These are phyloP conservation scores for Pseudoturritis turrita DNA, from an alignment of 345 rosid genomes.

Conservation along the genomic window DNA sequence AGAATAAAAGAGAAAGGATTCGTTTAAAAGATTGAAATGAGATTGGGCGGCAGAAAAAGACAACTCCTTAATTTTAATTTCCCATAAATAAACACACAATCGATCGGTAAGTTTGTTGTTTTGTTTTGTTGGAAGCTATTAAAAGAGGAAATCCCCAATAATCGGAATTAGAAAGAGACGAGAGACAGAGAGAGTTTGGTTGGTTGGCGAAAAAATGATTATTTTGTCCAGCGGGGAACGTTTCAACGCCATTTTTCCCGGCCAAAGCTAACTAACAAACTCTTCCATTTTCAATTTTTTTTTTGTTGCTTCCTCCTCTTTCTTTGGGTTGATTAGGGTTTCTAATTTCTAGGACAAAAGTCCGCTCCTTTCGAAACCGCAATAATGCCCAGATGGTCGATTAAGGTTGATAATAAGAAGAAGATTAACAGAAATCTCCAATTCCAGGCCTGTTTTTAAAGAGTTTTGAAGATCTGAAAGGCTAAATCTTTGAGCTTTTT, in stretches of 20 bases:
- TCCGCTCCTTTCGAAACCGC: slow-evolving; percentile 5
- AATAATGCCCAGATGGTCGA: slow-evolving; percentile 29
- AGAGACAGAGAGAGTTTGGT: slow-evolving; percentile 1
- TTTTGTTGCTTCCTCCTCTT: not conserved
- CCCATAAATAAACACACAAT: slow-evolving; percentile 18
- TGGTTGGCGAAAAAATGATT: slow-evolving; percentile 43
- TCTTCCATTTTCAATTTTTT: not conserved
- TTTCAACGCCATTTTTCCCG: slow-evolving; percentile 69
- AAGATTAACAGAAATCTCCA: not conserved
- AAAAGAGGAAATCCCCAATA: slow-evolving; percentile 12
- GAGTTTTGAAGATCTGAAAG: slow-evolving; percentile 39
- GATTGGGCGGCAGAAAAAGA: slow-evolving; percentile 11
- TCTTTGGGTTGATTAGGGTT: slow-evolving; percentile 21
- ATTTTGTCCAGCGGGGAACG: slow-evolving; percentile 50
- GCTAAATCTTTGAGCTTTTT: slow-evolving; percentile 1
- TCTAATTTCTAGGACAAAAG: slow-evolving; percentile 22
- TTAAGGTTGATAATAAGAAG: slow-evolving; percentile 19
- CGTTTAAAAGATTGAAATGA: not conserved
- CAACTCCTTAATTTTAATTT: not conserved
- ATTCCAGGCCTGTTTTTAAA: not conserved
- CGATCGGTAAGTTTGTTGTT: slow-evolving; percentile 14
- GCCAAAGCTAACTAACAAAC: slow-evolving; percentile 35
- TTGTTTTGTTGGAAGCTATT: slow-evolving; percentile 7
- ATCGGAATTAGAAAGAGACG: slow-evolving; percentile 11
- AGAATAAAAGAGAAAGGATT: not conserved